Evolutionary conservation across 495 filamentous ascomycete species (phyloP), one percentile per base, ranked within the genome.

Genomic region (Podospora bellae-mahoneyi): DNA sequence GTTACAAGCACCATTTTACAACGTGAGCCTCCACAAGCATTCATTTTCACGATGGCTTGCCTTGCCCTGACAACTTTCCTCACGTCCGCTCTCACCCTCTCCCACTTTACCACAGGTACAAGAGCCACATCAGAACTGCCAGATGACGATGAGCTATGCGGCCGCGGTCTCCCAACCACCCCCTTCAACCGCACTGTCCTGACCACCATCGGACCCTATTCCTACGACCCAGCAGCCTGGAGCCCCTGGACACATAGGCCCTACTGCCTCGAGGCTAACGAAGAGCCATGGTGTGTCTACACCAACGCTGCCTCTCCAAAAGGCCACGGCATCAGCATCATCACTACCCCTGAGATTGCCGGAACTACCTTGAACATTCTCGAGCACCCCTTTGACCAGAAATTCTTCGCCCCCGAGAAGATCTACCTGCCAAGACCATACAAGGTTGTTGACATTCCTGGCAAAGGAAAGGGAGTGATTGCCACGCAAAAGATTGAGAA

Each of bases 221-320:
- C 34, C 44, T 61, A 27, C 23, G 27, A 27, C 65, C 72, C 70
- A 23, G 23, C 48, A 54, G 3, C 66, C 32, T 73, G 67, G 73
- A 34, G 64, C 18, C 78, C 78, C 1, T 80, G 78, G 78, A 79
- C 77, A 5, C 77, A 72, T 59, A 68, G 55, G 5, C 78, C 78
- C 0, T 64, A 68, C 64, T 79, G 78, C 61, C 26, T 66, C n/a
- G 64, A 68, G 3, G 60, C 70, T 64, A 60, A 63, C 10, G 64
- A 64, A 2, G 61, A 70, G 2, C 60, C 73, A 58, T 77, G 71
- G 64, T 80, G 78, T 71, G 69, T 80, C 56, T 80, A 72, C 71
- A 79, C 76, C 26, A 75, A 72, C 67, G 77, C 74, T 19, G 63
- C 66, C 20, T 53, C 71, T 56, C 73, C 74, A 1, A 60, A 55